Conservation (phyloP, 2,329 filamentous ascomycete species). For the Paraconiothyrium brasiliense region DNA sequence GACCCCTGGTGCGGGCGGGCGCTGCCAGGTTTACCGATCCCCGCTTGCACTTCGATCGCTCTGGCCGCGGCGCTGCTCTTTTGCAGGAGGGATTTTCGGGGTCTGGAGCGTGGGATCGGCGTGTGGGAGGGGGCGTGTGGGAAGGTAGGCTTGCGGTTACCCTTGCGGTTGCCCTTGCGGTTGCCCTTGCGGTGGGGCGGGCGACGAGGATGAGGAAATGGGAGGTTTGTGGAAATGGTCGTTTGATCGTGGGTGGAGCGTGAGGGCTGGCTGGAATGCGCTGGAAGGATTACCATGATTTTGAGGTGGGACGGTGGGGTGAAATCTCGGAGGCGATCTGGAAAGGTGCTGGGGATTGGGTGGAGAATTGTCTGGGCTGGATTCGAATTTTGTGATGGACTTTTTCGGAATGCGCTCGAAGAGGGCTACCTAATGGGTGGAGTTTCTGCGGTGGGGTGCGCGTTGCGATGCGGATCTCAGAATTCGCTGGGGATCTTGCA, state of each 20-base stretch:
- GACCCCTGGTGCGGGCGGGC: background rate
- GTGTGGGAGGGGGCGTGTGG: background rate
- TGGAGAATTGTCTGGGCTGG: too few relatives aligned
- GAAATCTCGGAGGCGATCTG: background rate
- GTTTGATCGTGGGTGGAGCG: background rate
- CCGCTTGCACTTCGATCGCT: conserved; percentile 24
- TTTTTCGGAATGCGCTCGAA: too few relatives aligned
- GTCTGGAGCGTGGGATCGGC: conserved; percentile 14
- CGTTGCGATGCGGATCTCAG: background rate
- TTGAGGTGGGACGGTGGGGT: background rate
- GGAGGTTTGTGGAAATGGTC: too few relatives aligned
- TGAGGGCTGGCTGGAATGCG: background rate
- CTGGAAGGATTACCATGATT: background rate
- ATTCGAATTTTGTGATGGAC: too few relatives aligned
- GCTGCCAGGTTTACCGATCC: conserved; percentile 16
- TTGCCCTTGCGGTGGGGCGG: too few relatives aligned
- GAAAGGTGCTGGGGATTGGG: background rate
- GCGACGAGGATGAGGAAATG: too few relatives aligned
- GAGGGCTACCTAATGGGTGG: too few relatives aligned
- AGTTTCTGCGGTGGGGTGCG: background rate
- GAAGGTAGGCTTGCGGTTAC: too few relatives aligned
- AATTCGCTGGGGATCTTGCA: background rate
- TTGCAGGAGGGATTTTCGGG: conserved; percentile 6
- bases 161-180: too few relatives aligned
- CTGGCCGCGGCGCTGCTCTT: background rate